Base-by-base conservation (phyloP, 176 grass and related monocot species). In the Triticum timopheevii region DNA sequence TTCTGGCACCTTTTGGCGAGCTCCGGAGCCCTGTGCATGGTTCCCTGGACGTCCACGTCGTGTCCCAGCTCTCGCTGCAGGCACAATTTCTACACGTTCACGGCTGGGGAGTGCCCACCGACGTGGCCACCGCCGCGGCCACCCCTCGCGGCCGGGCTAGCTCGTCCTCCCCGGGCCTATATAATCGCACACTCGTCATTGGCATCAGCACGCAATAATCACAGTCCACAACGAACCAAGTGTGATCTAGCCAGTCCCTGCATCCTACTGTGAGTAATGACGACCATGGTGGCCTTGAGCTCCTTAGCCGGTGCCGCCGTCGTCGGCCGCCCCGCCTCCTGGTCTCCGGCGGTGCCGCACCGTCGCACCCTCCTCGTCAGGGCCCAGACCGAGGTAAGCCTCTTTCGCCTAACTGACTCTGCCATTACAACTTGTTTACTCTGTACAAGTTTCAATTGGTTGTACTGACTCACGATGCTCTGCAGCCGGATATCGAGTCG, bases 1-100 rank as follows among this genome's bases (percentile, higher is more conserved):
- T 63, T 33, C 77, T 59, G 20, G 5, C 3, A 22, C 56, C 2
- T 79, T 67, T 42, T 72, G 81, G 20, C 65, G 13, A 68, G 28
- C 28, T 49, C 65, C 65, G 27, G 3, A 34, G 27, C n/a, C 35
- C 22, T 39, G 4, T 54, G 13, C 61, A 17, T 64, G 83, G 83
- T 85, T 28, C 10, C 40, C 59, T 85, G 4, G 42, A 2, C 61
- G 20, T 66, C 83, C 83, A 85, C 83, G 83, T 77, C 83, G 27
- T 52, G 83, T 0, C 61, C 45, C 45, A 19, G 13, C 39, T 62
- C 49, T 2, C 45, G 28, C 27, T 66, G 39, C 61, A 66, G 10
- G 56, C 24, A 7, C 35, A 34, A 35, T 30, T 34, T 52, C 1
- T 56, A 58, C 19, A 76, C 19, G 19, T n/a, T 33, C 27, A 82